Base-by-base conservation (phyloP, 495 filamentous ascomycete species). In the Delitschia confertaspora region DNA sequence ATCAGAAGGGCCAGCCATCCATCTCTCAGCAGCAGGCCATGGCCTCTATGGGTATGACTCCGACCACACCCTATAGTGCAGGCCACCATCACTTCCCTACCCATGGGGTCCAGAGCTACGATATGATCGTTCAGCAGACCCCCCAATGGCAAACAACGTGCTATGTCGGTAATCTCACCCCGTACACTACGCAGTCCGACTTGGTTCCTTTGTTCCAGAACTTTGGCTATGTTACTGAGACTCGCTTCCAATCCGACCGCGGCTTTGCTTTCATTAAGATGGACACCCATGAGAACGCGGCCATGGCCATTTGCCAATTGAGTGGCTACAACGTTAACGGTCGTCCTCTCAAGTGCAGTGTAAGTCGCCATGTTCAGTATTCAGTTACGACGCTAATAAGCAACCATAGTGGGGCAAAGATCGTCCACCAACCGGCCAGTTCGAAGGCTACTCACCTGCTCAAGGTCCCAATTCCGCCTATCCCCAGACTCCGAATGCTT, bases 231-330 rank as follows among this genome's bases (percentile, higher is more conserved):
- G 91, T 99, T 36, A 79, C 91, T 19, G 91, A 99, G 65, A 95
- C 88, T 41, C 85, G 91, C 40, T 91, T 99, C 71, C 91, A 99
- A 64, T 87, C 91, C 38, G 93, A 99, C 61, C 84, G 93, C 41
- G 91, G 91, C 9, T 99, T 99, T 65, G 86, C 91, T 0, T 99
- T 99, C 59, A 82, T 99, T 64, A 99, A 99, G 74, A 95, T 99
- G 89, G 91, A 96, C 56, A 83, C 80, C 3, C 91, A 99, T 51
- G 91, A 99, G 62, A 95, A 96, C 65, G 91, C 91, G 6, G 88
- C 91, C 11, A 94, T 91, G 84, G 86, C 91, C 13, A 99, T 99
- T 58, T 99, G 91, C 64, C 89, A 95, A 56, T 68, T 99, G 45
- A 95, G 83, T 56, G 87, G 88, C 6, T 95, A 95, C 64, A 91